These are phyloP conservation scores for Nepenthes mirabilis DNA, from an alignment of 148 eudicot genomes.

Conservation along the genomic window DNA sequence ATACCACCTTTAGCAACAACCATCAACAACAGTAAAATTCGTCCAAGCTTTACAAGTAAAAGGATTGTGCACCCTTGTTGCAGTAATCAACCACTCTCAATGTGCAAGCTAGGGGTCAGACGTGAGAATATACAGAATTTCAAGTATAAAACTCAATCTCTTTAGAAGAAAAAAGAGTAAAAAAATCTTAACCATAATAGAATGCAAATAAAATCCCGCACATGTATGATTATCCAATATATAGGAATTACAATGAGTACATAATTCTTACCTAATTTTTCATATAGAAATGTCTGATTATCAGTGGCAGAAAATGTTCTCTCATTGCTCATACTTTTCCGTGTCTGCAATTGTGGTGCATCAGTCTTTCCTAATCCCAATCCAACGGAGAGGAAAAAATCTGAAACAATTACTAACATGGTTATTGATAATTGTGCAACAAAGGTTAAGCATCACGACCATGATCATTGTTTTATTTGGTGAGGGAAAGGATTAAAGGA, in stretches of 20 bases:
- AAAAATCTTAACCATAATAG: neutral
- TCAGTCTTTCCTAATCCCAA: constrained; percentile 87
- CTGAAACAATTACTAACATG: constrained; percentile 30
- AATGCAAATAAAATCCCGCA: neutral
- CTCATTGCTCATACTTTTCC: constrained; percentile 93
- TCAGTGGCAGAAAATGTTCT: constrained; percentile 84
- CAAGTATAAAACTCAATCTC: too few relatives aligned
- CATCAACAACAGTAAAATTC: too few relatives aligned
- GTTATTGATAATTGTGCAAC: constrained; percentile 1
- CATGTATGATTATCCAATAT: neutral
- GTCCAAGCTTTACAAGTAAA: too few relatives aligned
- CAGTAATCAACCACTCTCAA: too few relatives aligned
- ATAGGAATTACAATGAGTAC: neutral
- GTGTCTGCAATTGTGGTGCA: constrained; percentile 44
- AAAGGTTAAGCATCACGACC: neutral
- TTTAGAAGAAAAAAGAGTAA: neutral
- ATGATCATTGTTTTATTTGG: too few relatives aligned
- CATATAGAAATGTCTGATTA: constrained; percentile 43
- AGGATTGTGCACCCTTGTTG: too few relatives aligned
- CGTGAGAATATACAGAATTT: too few relatives aligned
- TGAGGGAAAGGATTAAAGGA: neutral
- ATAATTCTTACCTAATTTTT: constrained; percentile 47
- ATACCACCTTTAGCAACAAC: too few relatives aligned
- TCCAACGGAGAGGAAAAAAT: constrained; percentile 86
- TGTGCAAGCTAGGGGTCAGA: too few relatives aligned